phyloP scores from a whole-genome alignment of 257 asterid genomes.

The Rehmannia glutinosa region DNA sequence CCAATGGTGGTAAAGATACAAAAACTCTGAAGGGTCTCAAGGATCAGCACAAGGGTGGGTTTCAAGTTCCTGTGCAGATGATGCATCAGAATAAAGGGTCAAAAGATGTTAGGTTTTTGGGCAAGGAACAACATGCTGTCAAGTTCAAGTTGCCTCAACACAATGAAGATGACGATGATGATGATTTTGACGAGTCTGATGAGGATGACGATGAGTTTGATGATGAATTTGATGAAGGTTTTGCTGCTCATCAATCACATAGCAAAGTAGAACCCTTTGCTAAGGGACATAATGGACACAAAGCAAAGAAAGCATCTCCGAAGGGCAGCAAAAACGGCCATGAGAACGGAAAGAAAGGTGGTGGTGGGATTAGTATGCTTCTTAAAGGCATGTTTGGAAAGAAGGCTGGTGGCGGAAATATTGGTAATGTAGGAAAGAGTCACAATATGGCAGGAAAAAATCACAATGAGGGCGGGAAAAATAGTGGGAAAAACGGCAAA shows the following conservation, averaged over 20 bases:
- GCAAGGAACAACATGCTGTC: constrained; percentile 60
- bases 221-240: constrained; percentile 31
- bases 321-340: too few relatives aligned
- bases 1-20: too few relatives aligned
- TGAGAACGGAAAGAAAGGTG: constrained; percentile 41
- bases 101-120: constrained; percentile 30
- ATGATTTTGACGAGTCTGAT: constrained; percentile 23
- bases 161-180: constrained; percentile 35
- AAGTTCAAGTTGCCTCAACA: constrained; percentile 50
- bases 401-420: constrained; percentile 25
- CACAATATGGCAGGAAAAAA: constrained; percentile 33
- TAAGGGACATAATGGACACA: constrained; percentile 25
- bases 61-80: constrained; percentile 24
- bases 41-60: constrained; percentile 35
- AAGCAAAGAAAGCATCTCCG: constrained; percentile 19
- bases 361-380: constrained; percentile 32
- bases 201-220: constrained; percentile 21
- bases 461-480: too few relatives aligned
- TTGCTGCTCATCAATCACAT: constrained; percentile 24
- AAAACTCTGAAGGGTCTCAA: constrained; percentile 38
- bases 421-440: constrained; percentile 17
- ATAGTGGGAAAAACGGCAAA: constrained; percentile 18
- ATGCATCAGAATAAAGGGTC: constrained; percentile 29
- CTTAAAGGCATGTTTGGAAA: constrained; percentile 39
- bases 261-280: constrained; percentile 22